phyloP scores from a whole-genome alignment of 805 yeast species.

The Pichia gijzeniarum region DNA sequence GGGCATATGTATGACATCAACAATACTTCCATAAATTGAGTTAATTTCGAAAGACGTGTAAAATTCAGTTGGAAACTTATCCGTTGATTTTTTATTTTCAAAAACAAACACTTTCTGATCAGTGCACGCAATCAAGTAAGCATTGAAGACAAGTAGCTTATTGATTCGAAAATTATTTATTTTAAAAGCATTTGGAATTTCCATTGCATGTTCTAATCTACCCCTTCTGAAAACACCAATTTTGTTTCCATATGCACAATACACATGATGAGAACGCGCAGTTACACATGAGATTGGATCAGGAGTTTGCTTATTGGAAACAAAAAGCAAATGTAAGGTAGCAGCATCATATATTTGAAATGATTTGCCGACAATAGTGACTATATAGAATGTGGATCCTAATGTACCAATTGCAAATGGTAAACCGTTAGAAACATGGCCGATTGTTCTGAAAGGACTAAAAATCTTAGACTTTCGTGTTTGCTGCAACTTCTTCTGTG shows the following conservation, averaged over 20 bases:
- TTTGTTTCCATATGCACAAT: conserved; percentile 62
- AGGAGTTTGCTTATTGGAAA: conserved; percentile 73
- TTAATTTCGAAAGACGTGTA: conserved; percentile 59
- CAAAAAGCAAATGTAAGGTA: conserved; percentile 76
- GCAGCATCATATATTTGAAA: conserved; percentile 93
- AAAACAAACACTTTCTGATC: conserved; percentile 26
- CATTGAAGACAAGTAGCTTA: conserved; percentile 66
- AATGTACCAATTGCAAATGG: conserved; percentile 88
- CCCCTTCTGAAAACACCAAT: conserved; percentile 85
- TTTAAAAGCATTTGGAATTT: conserved; percentile 19
- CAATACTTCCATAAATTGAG: conserved; percentile 63
- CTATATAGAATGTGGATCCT: conserved; percentile 82
- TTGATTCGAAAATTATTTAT: conserved; percentile 32
- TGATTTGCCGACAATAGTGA: conserved; percentile 81
- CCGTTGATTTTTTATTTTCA: conserved; percentile 26
- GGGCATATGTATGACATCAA: conserved; percentile 72
- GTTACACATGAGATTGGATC: conserved; percentile 61
- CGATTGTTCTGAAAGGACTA: conserved; percentile 81
- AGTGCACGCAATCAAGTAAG: conserved; percentile 57
- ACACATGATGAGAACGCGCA: conserved; percentile 81
- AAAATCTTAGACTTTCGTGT: conserved; percentile 51
- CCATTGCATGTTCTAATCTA: conserved; percentile 40
- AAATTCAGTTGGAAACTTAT: conserved; percentile 50
- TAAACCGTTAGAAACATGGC: conserved; percentile 77
- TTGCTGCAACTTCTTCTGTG: neutral